phyloP scores from a whole-genome alignment of 371 early-diverging fungal species.

The Syncephalastrum monosporum region DNA sequence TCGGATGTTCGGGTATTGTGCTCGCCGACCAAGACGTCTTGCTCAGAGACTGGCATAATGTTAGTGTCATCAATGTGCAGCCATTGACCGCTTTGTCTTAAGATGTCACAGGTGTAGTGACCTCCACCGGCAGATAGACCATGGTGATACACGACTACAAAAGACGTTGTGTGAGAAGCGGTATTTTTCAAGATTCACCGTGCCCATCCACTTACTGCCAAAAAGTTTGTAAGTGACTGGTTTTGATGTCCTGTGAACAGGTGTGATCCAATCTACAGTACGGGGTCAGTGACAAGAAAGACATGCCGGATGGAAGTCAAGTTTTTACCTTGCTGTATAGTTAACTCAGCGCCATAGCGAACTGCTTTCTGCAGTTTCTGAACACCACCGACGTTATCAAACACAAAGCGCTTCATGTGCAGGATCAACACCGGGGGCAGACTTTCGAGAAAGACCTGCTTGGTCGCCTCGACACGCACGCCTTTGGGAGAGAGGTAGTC shows the following conservation, averaged over 20 bases:
- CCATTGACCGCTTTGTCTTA: conserved; percentile 77
- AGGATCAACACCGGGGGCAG: conserved; percentile 94
- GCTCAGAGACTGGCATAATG: conserved; percentile 62
- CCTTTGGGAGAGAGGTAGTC: conserved; percentile 50
- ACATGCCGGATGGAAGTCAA: background rate
- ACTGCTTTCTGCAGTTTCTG: conserved; percentile 88
- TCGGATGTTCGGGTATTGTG: conserved; percentile 44
- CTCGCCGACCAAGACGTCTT: conserved; percentile 64
- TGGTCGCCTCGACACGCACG: conserved; percentile 74
- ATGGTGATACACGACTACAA: conserved; percentile 92
- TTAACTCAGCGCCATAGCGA: conserved; percentile 64
- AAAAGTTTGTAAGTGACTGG: conserved; percentile 56
- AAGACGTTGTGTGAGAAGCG: background rate
- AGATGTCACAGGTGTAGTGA: conserved; percentile 96
- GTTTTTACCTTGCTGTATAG: conserved; percentile 60
- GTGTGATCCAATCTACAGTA: conserved; percentile 60
- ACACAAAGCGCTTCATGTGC: conserved; percentile 93
- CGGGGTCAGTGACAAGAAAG: background rate
- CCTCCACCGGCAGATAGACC: conserved; percentile 89
- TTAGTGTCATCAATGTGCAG: conserved; percentile 89
- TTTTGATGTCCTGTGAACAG: conserved; percentile 36
- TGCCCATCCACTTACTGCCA: conserved; percentile 36
- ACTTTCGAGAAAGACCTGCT: conserved; percentile 78
- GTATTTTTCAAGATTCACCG: conserved; percentile 15
- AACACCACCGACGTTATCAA: conserved; percentile 73